Evolutionary conservation across 2,329 filamentous ascomycete species (phyloP), one percentile per base, ranked within the genome.

Genomic region (Albifimbria verrucaria): DNA sequence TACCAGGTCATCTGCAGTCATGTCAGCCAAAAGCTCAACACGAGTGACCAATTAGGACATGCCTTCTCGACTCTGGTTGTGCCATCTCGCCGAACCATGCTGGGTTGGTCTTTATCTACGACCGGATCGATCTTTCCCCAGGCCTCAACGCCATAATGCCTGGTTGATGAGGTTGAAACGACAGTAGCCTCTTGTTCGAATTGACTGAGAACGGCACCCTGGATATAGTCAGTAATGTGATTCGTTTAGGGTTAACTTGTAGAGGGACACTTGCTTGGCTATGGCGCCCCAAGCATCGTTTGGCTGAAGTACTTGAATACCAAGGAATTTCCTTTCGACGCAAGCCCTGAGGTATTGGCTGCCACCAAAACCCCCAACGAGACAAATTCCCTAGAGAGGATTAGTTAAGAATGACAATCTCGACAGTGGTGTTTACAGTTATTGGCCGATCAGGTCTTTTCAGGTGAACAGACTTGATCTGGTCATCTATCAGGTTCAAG

Each of bases 291-390:
- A 64, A 2, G 63, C 60, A 18, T 63, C 63, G 2, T 52, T 53
- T 0, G 61, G 63, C 25, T 72, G 71, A 20, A 73, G 62, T 6
- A 74, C 59, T 24, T 62, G 55, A 3, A 69, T 61, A 1, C 52
- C 52, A 0, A 60, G 55, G 10, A 66, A 57, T 6, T 56, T 53
- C 5, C 52, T 50, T 18, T 65, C 47, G 7, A 73, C 50, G 2
- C 61, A 59, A 7, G 57, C 54, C 47, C 62, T 67, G 9, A 74
- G 66, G 52, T 71, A 73, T 17, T 64, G 62, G 3, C 65, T 73
- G 3, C 62, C 55, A 1, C 72, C 72, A 28, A 74, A 70, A 0
- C 72, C 72, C 2, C 71, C 71, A 0, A 74, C 71, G 1, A 74
- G 62, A 10, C 72, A 52, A 4, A 74, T 68, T 0, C 66, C 50